Evolutionary conservation across 768 basidiomycete species (phyloP).

Genomic region (Phlebiopsis gigantea): DNA sequence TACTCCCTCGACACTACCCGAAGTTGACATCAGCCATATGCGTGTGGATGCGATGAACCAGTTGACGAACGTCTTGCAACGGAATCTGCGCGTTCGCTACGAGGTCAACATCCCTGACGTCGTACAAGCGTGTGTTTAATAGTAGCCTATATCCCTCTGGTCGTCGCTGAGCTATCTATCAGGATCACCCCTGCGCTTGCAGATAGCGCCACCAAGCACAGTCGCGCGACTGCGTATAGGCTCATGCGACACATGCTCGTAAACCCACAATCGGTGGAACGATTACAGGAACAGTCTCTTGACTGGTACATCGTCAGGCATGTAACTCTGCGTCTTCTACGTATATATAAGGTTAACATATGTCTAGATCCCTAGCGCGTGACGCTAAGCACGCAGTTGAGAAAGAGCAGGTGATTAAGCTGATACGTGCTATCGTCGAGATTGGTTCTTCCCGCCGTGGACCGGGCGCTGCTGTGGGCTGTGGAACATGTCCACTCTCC

Average conservation of each 20-base stretch:
- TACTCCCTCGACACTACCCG: slow-evolving; percentile 30
- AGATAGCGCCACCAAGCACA: slow-evolving; percentile 67
- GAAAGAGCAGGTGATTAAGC: slow-evolving; percentile 88
- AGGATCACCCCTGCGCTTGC: slow-evolving; percentile 77
- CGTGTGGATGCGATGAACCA: slow-evolving; percentile 60
- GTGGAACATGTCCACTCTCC: slow-evolving; percentile 55
- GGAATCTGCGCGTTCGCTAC: slow-evolving; percentile 70
- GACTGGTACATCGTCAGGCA: slow-evolving; percentile 93
- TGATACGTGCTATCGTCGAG: slow-evolving; percentile 79
- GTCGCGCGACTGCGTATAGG: slow-evolving; percentile 79
- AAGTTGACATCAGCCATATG: slow-evolving; percentile 40
- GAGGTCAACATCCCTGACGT: slow-evolving; percentile 68
- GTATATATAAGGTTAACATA: slow-evolving; percentile 4
- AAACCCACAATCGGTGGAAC: slow-evolving; percentile 64
- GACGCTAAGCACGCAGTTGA: slow-evolving; percentile 81
- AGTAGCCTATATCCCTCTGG: background rate
- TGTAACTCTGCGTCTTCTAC: slow-evolving; percentile 14
- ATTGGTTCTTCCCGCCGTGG: slow-evolving; percentile 59
- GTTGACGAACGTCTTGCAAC: slow-evolving; percentile 60
- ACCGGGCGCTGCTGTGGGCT: slow-evolving; percentile 33
- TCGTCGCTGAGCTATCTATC: slow-evolving; percentile 9
- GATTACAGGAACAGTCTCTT: slow-evolving; percentile 56
- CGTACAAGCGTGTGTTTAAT: slow-evolving; percentile 64
- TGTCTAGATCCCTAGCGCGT: slow-evolving; percentile 67
- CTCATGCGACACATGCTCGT: slow-evolving; percentile 75